phyloP scores from a whole-genome alignment of 495 filamentous ascomycete genomes.

The Jackrogersella minutella region DNA sequence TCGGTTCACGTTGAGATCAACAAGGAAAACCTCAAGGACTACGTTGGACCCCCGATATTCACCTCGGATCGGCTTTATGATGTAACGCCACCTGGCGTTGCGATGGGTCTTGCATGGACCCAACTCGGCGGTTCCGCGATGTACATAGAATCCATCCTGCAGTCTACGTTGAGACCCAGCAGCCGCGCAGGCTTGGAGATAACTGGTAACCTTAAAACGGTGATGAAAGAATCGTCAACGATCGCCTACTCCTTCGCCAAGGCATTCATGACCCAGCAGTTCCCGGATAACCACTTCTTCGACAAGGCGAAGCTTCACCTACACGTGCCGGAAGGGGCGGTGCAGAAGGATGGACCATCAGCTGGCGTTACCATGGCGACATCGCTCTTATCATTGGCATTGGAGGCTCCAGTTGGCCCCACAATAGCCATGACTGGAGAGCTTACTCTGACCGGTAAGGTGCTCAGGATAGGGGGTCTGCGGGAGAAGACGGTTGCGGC shows the following conservation, averaged over 20 bases:
- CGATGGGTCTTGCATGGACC: constrained; percentile 99
- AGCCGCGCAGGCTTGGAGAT: constrained; percentile 83
- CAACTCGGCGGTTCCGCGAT: constrained; percentile 94
- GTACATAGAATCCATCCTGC: constrained; percentile 96
- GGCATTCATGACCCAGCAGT: constrained; percentile 80
- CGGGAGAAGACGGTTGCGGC: constrained; percentile 99
- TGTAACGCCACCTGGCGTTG: constrained; percentile 92
- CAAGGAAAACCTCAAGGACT: constrained; percentile 94
- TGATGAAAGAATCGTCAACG: constrained; percentile 96
- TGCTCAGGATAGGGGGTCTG: constrained; percentile 93
- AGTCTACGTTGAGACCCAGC: constrained; percentile 72
- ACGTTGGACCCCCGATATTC: constrained; percentile 95
- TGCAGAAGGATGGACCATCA: constrained; percentile 82
- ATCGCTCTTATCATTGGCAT: constrained; percentile 81
- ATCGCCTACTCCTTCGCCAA: constrained; percentile 98
- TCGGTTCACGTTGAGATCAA: constrained; percentile 85
- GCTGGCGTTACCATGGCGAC: constrained; percentile 98
- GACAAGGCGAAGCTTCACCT: constrained; percentile 95
- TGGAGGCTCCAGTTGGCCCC: constrained; percentile 79
- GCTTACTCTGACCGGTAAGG: constrained; percentile 96
- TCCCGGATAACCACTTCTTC: constrained; percentile 91
- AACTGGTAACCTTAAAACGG: constrained; percentile 92
- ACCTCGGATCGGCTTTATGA: constrained; percentile 97
- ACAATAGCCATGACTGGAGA: constrained; percentile 99
- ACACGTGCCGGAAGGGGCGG: constrained; percentile 96